A percentile compares a stretch with the other conserved stretches of the same genome.
Evolutionary conservation across 2,329 filamentous ascomycete genomes (phyloP).

Genomic region (Byssothecium circinans): DNA sequence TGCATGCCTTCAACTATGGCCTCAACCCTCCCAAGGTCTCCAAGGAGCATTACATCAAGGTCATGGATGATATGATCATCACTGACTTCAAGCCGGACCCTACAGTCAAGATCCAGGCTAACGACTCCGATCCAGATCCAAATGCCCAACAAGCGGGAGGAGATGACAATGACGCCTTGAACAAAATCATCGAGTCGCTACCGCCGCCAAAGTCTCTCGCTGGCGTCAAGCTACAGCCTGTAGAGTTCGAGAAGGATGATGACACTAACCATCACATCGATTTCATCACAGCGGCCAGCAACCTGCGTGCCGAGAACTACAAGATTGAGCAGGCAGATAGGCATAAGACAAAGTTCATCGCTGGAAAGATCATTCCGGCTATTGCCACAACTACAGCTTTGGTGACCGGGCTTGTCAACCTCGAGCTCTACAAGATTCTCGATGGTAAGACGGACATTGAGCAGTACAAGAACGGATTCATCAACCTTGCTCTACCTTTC

Average conservation of each 20-base stretch:
- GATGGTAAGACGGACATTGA: slow-evolving; percentile 96
- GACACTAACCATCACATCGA: slow-evolving; percentile 98
- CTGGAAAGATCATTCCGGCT: slow-evolving; percentile 97
- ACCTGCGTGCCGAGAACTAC: slow-evolving; percentile 96
- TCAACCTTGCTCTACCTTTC: slow-evolving; percentile 95
- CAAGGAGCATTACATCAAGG: slow-evolving; percentile 72
- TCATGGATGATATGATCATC: slow-evolving; percentile 90
- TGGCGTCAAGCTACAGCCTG: slow-evolving; percentile 85
- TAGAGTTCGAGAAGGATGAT: slow-evolving; percentile 99
- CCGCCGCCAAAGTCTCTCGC: slow-evolving; percentile 79
- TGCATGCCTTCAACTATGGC: slow-evolving; percentile 97
- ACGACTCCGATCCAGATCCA: slow-evolving; percentile 92
- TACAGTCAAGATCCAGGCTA: slow-evolving; percentile 93
- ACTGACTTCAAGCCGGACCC: slow-evolving; percentile 91
- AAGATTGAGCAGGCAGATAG: slow-evolving; percentile 90
- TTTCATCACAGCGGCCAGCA: slow-evolving; percentile 97
- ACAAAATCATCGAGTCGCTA: slow-evolving; percentile 70
- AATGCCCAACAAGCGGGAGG: slow-evolving; percentile 66
- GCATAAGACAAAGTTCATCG: slow-evolving; percentile 99
- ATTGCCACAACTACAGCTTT: slow-evolving; percentile 97
- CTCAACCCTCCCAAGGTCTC: slow-evolving; percentile 81
- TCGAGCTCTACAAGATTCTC: slow-evolving; percentile 95
- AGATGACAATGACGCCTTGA: slow-evolving; percentile 75
- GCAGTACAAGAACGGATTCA: slow-evolving; percentile 98
- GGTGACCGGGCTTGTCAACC: slow-evolving; percentile 87